These are phyloP conservation scores for Scheffersomyces lignosus DNA, from an alignment of 805 yeast genomes.

Conservation along the genomic window DNA sequence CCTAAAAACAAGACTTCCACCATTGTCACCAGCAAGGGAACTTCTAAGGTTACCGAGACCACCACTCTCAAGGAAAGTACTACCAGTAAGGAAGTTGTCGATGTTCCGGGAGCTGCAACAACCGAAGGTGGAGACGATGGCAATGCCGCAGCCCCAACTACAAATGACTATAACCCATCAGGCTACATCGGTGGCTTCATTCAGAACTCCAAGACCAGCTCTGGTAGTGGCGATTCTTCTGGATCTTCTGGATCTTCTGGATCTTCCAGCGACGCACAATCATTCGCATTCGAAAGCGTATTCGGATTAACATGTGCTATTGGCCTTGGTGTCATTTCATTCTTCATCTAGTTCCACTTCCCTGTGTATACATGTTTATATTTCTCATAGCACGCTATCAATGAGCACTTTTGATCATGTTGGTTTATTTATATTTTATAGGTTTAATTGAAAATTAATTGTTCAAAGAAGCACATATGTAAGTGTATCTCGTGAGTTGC, in stretches of 20 bases:
- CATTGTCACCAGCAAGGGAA: slow-evolving; percentile 21
- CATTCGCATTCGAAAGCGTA: slow-evolving; percentile 8
- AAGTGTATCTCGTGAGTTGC: too few species aligned
- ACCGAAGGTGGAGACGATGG: slow-evolving; percentile 11
- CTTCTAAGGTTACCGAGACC: slow-evolving; percentile 18
- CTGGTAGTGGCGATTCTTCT: slow-evolving; percentile 5
- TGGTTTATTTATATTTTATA: too few species aligned
- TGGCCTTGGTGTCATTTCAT: slow-evolving; percentile 20
- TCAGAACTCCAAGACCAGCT: slow-evolving; percentile 25
- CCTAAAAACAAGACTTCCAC: slow-evolving; percentile 7
- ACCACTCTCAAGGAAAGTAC: slow-evolving; percentile 12
- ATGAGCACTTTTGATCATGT: too few species aligned
- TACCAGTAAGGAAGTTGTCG: slow-evolving; percentile 8
- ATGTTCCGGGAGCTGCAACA: slow-evolving; percentile 15
- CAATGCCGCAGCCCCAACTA: slow-evolving; percentile 4
- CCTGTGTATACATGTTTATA: too few species aligned
- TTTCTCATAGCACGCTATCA: too few species aligned
- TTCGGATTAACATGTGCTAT: slow-evolving; percentile 19
- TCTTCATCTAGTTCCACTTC: too few species aligned
- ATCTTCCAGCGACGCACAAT: slow-evolving; percentile 3
- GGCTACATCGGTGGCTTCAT: slow-evolving; percentile 38
- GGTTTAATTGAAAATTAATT: too few species aligned
- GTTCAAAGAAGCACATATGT: too few species aligned
- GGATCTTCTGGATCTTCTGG: background rate
- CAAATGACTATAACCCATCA: slow-evolving; percentile 10